Evolutionary conservation across 2,329 filamentous ascomycete genomes (phyloP).

Genomic region (Pseudocercospora macadamiae): DNA sequence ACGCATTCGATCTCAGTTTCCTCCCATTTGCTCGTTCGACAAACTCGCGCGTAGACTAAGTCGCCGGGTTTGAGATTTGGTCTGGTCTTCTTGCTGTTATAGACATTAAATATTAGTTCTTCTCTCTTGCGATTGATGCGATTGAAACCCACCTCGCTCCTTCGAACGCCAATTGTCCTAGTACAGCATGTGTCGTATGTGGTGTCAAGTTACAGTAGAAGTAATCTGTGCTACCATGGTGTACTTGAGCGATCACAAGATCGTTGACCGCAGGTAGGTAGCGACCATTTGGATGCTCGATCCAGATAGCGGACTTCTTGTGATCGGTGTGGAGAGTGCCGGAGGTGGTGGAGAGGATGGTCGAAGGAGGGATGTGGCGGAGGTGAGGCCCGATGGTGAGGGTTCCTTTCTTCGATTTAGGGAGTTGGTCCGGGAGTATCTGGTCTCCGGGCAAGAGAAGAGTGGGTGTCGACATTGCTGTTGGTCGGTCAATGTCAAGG

Average conservation of each 20-base stretch:
- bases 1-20: conserved; percentile 91
- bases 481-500: neutral
- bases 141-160: conserved; percentile 55
- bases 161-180: conserved; percentile 92
- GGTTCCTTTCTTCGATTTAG: conserved; percentile 65
- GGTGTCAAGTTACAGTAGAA: conserved; percentile 78
- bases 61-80: conserved; percentile 75
- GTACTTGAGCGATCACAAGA: conserved; percentile 83
- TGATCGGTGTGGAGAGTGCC: conserved; percentile 69
- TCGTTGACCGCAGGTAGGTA: conserved; percentile 82
- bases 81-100: conserved; percentile 77
- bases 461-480: conserved; percentile 32
- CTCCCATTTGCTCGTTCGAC: conserved; percentile 76
- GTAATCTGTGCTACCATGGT: conserved; percentile 72
- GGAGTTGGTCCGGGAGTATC: conserved; percentile 68
- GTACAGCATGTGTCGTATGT: conserved; percentile 64
- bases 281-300: conserved; percentile 71
- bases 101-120: neutral
- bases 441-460: conserved; percentile 82
- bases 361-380: conserved; percentile 76
- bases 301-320: conserved; percentile 76
- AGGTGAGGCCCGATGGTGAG: conserved; percentile 84
- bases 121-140: neutral
- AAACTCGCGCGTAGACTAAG: conserved; percentile 85
- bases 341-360: conserved; percentile 69